Evolutionary conservation across 805 yeast genomes (phyloP).

Genomic region (Maudiozyma saulgeensis): DNA sequence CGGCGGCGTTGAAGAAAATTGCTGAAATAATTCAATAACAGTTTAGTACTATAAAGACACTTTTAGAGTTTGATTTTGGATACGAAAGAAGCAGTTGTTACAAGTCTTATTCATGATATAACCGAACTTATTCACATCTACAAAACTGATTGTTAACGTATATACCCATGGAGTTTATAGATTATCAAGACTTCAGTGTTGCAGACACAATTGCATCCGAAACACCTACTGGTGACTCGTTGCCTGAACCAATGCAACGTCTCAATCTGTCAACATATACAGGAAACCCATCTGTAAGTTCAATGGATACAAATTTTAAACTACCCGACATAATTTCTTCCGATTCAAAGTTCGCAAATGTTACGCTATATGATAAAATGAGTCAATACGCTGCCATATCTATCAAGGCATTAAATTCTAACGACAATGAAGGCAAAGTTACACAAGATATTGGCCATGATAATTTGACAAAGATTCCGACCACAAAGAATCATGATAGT

Average conservation of each 20-base stretch:
- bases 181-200: conserved; percentile 37
- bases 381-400: not conserved
- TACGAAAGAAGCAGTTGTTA: too few relatives aligned
- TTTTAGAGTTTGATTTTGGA: too few relatives aligned
- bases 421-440: not conserved
- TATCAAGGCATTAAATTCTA: not conserved
- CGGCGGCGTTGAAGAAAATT: too few relatives aligned
- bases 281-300: not conserved
- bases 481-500: not conserved
- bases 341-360: conserved; percentile 11
- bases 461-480: not conserved
- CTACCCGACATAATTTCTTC: not conserved
- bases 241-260: conserved; percentile 25
- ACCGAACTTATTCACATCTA: too few relatives aligned
- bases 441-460: not conserved
- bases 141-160: too few relatives aligned
- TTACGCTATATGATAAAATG: not conserved
- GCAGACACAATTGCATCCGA: conserved; percentile 13
- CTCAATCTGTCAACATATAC: conserved; percentile 14
- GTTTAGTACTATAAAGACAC: too few relatives aligned
- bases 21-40: too few relatives aligned
- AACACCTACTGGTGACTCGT: conserved; percentile 4
- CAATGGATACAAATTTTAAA: not conserved
- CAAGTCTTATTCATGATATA: too few relatives aligned
- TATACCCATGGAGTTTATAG: conserved; percentile 43